Percentiles rank a stretch among this genome's conserved stretches.
Evolutionary conservation across 805 yeast species (phyloP).

Genomic region (Maudiozyma turicensis): DNA sequence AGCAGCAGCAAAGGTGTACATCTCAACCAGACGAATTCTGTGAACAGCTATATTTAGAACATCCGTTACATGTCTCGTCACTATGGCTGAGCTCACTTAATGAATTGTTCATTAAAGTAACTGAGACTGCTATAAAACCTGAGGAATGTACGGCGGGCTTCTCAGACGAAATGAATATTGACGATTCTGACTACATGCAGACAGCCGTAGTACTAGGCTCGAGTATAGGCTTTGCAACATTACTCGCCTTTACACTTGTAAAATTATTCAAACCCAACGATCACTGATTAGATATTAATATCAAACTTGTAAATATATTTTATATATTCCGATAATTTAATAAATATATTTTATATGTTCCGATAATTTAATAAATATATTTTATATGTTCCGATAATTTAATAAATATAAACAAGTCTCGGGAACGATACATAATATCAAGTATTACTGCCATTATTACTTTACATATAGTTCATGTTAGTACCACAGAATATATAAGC

Average conservation of each 20-base stretch:
- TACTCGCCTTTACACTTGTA: constrained; percentile 57
- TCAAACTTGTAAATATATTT: background rate
- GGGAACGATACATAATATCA: no score
- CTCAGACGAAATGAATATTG: constrained; percentile 46
- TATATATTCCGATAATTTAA: background rate
- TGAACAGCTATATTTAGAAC: constrained; percentile 50
- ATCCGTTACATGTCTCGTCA: constrained; percentile 86
- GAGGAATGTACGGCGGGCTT: constrained; percentile 67
- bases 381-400: background rate
- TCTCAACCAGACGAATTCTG: constrained; percentile 85
- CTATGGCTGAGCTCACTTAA: constrained; percentile 80
- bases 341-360: background rate
- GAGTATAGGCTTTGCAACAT: constrained; percentile 55
- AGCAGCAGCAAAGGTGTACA: constrained; percentile 84
- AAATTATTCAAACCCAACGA: constrained; percentile 25
- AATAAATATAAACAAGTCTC: background rate
- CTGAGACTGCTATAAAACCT: constrained; percentile 80
- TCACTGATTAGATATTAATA: background rate
- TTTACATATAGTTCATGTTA: background rate
- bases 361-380: no score
- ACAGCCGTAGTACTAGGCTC: constrained; percentile 52
- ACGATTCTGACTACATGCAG: constrained; percentile 39
- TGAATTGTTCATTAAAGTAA: constrained; percentile 77
- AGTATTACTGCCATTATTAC: no score
- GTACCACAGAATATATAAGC: background rate